Conservation (phyloP, 108 stramenopile genomes). For the Nitzschia palea region DNA sequence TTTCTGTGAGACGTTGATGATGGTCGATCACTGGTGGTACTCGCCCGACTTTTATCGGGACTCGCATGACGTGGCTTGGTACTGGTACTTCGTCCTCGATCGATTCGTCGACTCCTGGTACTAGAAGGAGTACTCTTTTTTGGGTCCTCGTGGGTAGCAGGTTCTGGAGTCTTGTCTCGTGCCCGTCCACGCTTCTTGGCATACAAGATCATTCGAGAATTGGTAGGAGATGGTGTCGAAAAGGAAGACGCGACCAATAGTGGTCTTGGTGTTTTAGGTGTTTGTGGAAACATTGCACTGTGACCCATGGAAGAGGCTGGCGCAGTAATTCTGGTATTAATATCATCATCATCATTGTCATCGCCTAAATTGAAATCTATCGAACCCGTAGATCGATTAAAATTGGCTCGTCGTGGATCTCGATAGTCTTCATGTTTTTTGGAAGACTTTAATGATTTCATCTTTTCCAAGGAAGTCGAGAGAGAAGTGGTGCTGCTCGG, state of each 20-base stretch:
- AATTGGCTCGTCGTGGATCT: not conserved
- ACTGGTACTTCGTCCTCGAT: no score
- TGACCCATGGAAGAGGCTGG: not conserved
- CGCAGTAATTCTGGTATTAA: not conserved
- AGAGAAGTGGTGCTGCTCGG: no score
- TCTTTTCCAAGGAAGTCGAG: no score
- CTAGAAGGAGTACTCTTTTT: no score
- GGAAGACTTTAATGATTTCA: not conserved
- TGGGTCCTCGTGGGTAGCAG: no score
- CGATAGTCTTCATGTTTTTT: not conserved
- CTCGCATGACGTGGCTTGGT: no score
- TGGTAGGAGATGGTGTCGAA: constrained; percentile 13
- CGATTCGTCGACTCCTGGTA: no score
- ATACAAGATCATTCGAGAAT: not conserved
- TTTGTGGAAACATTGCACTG: not conserved
- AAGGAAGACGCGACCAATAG: no score
- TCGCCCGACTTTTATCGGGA: no score
- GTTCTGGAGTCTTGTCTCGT: no score
- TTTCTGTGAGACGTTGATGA: no score
- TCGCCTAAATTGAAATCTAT: not conserved
- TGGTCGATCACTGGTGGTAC: no score
- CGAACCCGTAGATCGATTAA: not conserved
- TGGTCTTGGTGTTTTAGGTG: not conserved
- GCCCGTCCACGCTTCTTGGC: not conserved
- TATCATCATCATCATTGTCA: not conserved